Base-by-base conservation (phyloP, 176 grass and related monocot species). In the Ananas comosus region DNA sequence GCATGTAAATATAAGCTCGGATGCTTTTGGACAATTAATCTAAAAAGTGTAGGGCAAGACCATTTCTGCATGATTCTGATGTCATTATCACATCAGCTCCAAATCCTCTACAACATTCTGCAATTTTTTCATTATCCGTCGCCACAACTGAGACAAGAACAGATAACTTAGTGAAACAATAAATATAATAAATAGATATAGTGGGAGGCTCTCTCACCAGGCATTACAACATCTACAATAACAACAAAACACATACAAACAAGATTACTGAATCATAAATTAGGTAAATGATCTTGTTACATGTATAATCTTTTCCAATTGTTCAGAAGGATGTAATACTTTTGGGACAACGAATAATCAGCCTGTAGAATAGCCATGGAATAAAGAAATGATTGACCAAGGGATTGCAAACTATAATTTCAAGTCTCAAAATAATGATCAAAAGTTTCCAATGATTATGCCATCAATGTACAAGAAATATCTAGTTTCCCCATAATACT, bases 41-140 rank as follows among this genome's bases (percentile, higher is more conserved):
- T 42, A 1, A 53, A 73, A 65, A 70, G 49, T 47, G 70, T 13
- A 72, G 0, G 78, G 71, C 19, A 11, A 24, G 75, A 99, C 94
- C 94, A 83, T 99, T 99, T 79, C 71, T 80, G 80, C 94, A 99
- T 48, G 84, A 92, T 72, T 86, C 84, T 75, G 94, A 80, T 85
- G 87, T 99, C 94, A 99, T 90, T 82, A 93, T 81, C 64, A 99
- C 94, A 88, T 99, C 87, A 67, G 89, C 89, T 77, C 94, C 94
- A 64, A 99, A 99, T 80, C 82, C 89, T 90, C 84, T 90, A 83
- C 94, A 99, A 18, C 94, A 93, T 74, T 86, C 87, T 24, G 94
- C 94, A 75, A 99, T 99, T 72, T 65, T 90, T 29, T 84, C 89
- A 78, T 99, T 89, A 71, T 99, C 89, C 10, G 94, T 99, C 64